A percentile compares a stretch with the other conserved stretches of the same genome.
Evolutionary conservation across 306 rosid genomes (phyloP).

Genomic region (Cicer bijugum): DNA sequence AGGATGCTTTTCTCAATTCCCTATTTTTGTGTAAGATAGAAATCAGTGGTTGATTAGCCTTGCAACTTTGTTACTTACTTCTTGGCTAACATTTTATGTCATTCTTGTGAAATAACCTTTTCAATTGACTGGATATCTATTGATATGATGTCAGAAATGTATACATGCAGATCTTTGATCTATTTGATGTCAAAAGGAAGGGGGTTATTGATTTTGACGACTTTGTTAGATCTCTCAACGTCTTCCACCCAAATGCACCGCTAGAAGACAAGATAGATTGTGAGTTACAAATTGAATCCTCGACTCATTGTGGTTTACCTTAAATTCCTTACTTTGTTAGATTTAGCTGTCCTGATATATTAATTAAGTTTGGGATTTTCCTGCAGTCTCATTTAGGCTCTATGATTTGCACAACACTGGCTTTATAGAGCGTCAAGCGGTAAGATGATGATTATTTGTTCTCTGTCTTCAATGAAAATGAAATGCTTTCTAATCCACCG

Average conservation of each 20-base stretch:
- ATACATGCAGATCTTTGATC: constrained; percentile 77
- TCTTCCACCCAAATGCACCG: constrained; percentile 93
- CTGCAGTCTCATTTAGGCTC: constrained; percentile 90
- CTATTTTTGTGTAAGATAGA: not conserved
- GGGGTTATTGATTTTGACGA: constrained; percentile 93
- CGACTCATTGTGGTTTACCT: constrained; percentile 9
- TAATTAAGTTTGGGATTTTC: constrained; percentile 21
- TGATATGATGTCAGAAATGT: constrained; percentile 50
- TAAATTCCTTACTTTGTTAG: constrained; percentile 13
- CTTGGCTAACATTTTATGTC: not conserved
- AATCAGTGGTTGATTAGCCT: constrained; percentile 28
- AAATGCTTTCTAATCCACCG: constrained; percentile 11
- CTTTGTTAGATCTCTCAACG: constrained; percentile 88
- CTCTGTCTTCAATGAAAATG: constrained; percentile 4
- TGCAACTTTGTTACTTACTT: constrained; percentile 9
- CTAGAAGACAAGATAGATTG: constrained; percentile 86
- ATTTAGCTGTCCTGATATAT: constrained; percentile 37
- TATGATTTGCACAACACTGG: constrained; percentile 87
- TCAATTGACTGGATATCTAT: constrained; percentile 33
- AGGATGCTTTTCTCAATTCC: constrained; percentile 12
- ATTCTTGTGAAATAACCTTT: constrained; percentile 2
- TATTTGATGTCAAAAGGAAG: constrained; percentile 81
- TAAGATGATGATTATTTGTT: constrained; percentile 44
- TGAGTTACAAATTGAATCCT: constrained; percentile 53
- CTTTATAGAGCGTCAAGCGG: constrained; percentile 93